These are phyloP conservation scores for Aspergillus spinulosporus DNA, from an alignment of 2,329 filamentous ascomycete species.

Conservation along the genomic window DNA sequence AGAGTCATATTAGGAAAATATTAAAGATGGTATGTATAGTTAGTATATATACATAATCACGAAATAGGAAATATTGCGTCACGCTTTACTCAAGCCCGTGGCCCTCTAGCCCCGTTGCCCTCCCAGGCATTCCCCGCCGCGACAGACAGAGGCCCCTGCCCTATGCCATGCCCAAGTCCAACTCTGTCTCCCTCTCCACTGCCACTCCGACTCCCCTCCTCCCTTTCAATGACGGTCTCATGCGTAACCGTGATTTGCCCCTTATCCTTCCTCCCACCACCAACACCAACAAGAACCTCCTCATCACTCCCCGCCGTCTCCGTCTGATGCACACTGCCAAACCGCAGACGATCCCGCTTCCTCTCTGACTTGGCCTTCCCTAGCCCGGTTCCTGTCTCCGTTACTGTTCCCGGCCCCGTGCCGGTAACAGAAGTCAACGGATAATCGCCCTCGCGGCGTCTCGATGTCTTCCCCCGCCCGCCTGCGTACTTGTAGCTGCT, in stretches of 20 bases:
- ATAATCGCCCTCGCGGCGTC: constrained; percentile 3
- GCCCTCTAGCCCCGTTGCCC: too few species aligned
- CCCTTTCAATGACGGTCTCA: constrained; percentile 29
- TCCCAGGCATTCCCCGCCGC: too few species aligned
- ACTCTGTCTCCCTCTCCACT: background rate
- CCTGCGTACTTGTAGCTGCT: background rate
- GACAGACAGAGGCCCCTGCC: too few species aligned
- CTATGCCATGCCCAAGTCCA: background rate
- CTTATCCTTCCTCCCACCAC: background rate
- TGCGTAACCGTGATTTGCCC: constrained; percentile 29
- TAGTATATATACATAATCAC: too few species aligned
- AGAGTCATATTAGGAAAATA: too few species aligned
- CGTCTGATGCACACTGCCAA: constrained; percentile 10
- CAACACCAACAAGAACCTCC: constrained; percentile 22
- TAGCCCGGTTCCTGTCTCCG: background rate
- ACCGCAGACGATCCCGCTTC: background rate
- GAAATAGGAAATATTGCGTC: too few species aligned
- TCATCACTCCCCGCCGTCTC: constrained; percentile 34
- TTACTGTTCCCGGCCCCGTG: background rate
- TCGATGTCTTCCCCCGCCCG: background rate
- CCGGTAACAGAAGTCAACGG: constrained; percentile 7
- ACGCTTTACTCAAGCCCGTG: too few species aligned
- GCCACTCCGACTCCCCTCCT: constrained; percentile 5
- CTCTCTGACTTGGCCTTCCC: background rate
- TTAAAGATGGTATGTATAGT: too few species aligned